Percentiles rank a stretch among this genome's conserved stretches.
These are phyloP conservation scores for Boletus rubroflammeus DNA, from an alignment of 768 basidiomycete genomes.

Conservation along the genomic window DNA sequence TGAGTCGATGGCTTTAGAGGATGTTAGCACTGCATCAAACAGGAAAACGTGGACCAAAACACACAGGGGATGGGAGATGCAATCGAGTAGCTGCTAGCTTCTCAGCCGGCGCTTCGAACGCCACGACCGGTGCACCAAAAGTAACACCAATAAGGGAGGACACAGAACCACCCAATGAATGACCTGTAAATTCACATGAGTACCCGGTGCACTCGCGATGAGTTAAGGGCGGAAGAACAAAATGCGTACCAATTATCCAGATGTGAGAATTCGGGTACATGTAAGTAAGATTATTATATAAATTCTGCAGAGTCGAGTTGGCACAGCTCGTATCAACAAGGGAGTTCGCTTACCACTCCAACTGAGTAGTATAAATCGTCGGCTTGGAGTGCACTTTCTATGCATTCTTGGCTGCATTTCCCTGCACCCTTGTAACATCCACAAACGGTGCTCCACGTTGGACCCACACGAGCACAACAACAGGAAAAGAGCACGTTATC, in stretches of 20 bases:
- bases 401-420: conserved; percentile 76
- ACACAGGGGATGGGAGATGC: conserved; percentile 83
- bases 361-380: conserved; percentile 87
- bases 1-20: conserved; percentile 56
- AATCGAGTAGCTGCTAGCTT: conserved; percentile 66
- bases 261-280: conserved; percentile 89
- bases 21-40: not conserved
- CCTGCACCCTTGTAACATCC: conserved; percentile 74
- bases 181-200: conserved; percentile 33
- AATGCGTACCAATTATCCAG: conserved; percentile 69
- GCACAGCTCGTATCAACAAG: not conserved
- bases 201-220: not conserved
- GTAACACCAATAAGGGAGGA: conserved; percentile 83
- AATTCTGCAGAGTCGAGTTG: conserved; percentile 48
- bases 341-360: conserved; percentile 59
- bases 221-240: not conserved
- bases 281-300: conserved; percentile 89
- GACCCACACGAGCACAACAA: conserved; percentile 93
- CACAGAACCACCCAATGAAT: conserved; percentile 84
- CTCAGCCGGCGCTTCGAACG: conserved; percentile 85
- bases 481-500: conserved; percentile 96
- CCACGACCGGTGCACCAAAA: conserved; percentile 89
- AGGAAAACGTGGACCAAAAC: conserved; percentile 18
- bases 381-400: conserved; percentile 72
- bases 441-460: conserved; percentile 92